Percentiles rank a stretch among this genome's conserved stretches.
Evolutionary conservation across 2,329 filamentous ascomycete genomes (phyloP).

Genomic region (Phoma sp.): DNA sequence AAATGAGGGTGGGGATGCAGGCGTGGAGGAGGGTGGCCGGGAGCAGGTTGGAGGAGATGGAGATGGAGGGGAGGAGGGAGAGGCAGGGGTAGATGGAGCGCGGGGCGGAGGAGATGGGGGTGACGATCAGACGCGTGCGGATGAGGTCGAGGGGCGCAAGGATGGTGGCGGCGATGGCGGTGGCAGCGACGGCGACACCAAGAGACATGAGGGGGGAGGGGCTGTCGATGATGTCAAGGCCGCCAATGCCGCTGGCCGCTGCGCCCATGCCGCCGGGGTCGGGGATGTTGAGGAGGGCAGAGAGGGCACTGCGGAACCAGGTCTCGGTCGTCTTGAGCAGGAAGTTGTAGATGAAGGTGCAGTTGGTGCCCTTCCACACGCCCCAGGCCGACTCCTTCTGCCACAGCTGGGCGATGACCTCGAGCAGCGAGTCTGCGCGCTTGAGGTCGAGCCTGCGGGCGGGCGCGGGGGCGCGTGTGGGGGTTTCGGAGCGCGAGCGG

Average conservation of each 20-base stretch:
- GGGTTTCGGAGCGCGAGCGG: slow-evolving; percentile 49
- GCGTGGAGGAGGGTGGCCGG: slow-evolving; percentile 88
- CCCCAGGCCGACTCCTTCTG: slow-evolving; percentile 88
- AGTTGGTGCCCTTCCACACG: slow-evolving; percentile 92
- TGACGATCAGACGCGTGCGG: slow-evolving; percentile 85
- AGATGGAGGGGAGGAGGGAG: slow-evolving; percentile 74
- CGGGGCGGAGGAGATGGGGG: slow-evolving; percentile 75
- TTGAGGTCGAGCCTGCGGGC: slow-evolving; percentile 74
- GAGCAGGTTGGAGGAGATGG: slow-evolving; percentile 72
- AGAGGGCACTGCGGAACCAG: slow-evolving; percentile 90
- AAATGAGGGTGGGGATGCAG: slow-evolving; percentile 81
- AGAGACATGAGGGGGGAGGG: slow-evolving; percentile 84
- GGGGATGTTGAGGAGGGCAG: slow-evolving; percentile 87
- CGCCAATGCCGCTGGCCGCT: slow-evolving; percentile 60
- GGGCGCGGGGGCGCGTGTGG: slow-evolving; percentile 50
- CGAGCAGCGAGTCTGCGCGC: slow-evolving; percentile 80
- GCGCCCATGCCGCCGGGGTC: slow-evolving; percentile 70
- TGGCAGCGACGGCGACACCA: slow-evolving; percentile 71
- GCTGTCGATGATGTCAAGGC: slow-evolving; percentile 81
- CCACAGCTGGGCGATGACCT: slow-evolving; percentile 89
- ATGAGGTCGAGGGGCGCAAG: slow-evolving; percentile 90
- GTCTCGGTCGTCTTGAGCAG: slow-evolving; percentile 87
- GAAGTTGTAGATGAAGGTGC: slow-evolving; percentile 89
- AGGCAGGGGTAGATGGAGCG: slow-evolving; percentile 81
- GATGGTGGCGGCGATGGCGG: slow-evolving; percentile 75